Conservation (phyloP, 345 rosid species). For the Pugionium cornutum region DNA sequence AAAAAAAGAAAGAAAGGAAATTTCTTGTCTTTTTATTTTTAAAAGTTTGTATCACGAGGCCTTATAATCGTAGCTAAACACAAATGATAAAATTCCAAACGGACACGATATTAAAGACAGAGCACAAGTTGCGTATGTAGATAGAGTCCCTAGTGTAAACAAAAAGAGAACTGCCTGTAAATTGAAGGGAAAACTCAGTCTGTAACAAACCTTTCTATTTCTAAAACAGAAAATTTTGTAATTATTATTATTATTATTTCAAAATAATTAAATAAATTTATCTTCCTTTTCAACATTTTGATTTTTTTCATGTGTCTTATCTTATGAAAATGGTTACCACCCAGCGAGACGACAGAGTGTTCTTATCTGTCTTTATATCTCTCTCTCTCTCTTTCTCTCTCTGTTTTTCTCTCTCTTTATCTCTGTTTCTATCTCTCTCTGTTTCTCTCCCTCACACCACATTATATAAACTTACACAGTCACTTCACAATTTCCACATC, state of each 20-base stretch:
- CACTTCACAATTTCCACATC: constrained; percentile 29
- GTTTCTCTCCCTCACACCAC: constrained; percentile 1
- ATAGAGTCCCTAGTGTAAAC: constrained; percentile 21
- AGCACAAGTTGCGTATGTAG: constrained; percentile 18
- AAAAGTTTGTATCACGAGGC: no score
- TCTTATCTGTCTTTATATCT: constrained; percentile 38
- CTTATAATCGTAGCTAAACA: no score
- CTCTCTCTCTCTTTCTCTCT: constrained; percentile 2
- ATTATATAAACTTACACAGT: constrained; percentile 38
- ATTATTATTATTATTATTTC: constrained; percentile 6
- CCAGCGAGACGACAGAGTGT: constrained; percentile 46
- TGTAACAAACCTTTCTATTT: constrained; percentile 17
- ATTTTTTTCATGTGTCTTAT: constrained; percentile 39
- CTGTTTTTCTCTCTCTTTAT: no score
- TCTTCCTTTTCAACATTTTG: constrained; percentile 12
- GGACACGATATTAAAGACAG: constrained; percentile 14
- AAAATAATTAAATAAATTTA: neutral
- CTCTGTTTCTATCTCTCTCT: no score
- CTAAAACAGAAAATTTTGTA: neutral
- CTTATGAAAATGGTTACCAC: constrained; percentile 42
- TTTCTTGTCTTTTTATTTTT: no score
- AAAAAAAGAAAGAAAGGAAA: no score
- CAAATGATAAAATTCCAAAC: neutral
- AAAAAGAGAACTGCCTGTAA: constrained; percentile 16
- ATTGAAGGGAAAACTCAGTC: neutral